Percentiles rank a stretch among this genome's conserved stretches.
Evolutionary conservation across 2,329 filamentous ascomycete species (phyloP).

Genomic region (Pseudogymnoascus sp.): DNA sequence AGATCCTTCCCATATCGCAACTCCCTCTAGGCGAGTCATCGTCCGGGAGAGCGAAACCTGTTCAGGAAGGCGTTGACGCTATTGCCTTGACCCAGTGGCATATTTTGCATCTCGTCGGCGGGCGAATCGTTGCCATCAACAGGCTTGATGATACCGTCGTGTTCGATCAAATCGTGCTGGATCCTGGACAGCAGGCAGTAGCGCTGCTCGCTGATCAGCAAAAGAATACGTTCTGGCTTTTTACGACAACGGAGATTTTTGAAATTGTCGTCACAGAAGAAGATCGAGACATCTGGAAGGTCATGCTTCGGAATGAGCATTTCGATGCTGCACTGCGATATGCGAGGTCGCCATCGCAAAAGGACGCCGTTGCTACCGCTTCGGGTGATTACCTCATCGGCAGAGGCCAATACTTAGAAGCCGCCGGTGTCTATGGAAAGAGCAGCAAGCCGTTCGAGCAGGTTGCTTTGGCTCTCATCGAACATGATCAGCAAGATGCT

Average conservation of each 20-base stretch:
- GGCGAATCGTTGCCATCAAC: constrained; percentile 75
- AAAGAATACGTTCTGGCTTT: constrained; percentile 96
- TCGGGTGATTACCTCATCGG: constrained; percentile 81
- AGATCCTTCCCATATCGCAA: constrained; percentile 64
- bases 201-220: constrained; percentile 81
- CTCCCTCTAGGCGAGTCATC: constrained; percentile 60
- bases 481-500: constrained; percentile 82
- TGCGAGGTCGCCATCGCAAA: constrained; percentile 70
- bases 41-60: constrained; percentile 53
- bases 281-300: constrained; percentile 87
- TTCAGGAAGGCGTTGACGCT: constrained; percentile 66
- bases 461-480: constrained; percentile 83
- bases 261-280: constrained; percentile 89
- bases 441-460: constrained; percentile 97
- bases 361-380: constrained; percentile 82
- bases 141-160: constrained; percentile 76
- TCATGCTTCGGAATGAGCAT: constrained; percentile 77
- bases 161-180: constrained; percentile 79
- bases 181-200: constrained; percentile 69
- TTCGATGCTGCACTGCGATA: constrained; percentile 84
- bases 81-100: constrained; percentile 92
- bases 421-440: constrained; percentile 82
- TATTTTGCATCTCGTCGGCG: constrained; percentile 73
- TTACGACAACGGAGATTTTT: constrained; percentile 83
- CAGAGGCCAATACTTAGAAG: constrained; percentile 75